A percentile compares a stretch with the other conserved stretches of the same genome.
Conservation (phyloP, 768 basidiomycete species). For the Tubosaeta brunneosetosa region DNA sequence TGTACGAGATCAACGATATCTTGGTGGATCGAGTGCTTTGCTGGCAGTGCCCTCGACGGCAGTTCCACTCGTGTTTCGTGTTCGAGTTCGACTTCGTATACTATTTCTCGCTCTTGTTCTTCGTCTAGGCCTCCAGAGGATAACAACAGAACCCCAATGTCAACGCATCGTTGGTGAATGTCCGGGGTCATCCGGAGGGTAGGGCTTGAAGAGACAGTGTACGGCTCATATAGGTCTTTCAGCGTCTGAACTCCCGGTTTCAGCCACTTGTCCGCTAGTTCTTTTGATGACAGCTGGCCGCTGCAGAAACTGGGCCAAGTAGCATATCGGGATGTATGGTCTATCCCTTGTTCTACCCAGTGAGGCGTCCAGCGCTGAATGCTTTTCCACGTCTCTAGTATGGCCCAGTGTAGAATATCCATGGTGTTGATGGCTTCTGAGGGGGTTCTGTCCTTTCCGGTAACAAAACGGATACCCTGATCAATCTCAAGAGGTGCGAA, state of each 20-base stretch:
- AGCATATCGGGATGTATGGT: constrained; percentile 24
- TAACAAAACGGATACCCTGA: constrained; percentile 30
- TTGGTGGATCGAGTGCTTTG: constrained; percentile 24
- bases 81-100: constrained; percentile 47
- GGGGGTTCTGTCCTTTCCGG: constrained; percentile 4
- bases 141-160: constrained; percentile 5
- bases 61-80: constrained; percentile 37
- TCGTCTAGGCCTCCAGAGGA: neutral
- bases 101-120: no score
- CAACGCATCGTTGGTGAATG: constrained; percentile 1
- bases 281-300: neutral
- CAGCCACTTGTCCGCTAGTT: constrained; percentile 30
- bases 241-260: constrained; percentile 37
- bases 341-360: constrained; percentile 43
- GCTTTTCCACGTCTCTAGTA: constrained; percentile 39
- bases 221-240: constrained; percentile 32
- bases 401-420: constrained; percentile 43
- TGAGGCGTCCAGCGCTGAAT: constrained; percentile 36
- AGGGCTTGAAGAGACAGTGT: constrained; percentile 2
- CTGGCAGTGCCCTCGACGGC: constrained; percentile 11
- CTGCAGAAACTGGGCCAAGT: constrained; percentile 16
- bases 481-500: constrained; percentile 45
- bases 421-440: constrained; percentile 9
- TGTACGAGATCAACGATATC: no score
- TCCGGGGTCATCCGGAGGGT: constrained; percentile 18